Conservation (phyloP, 2,329 filamentous ascomycete genomes). For the Hypoxylon sp. region DNA sequence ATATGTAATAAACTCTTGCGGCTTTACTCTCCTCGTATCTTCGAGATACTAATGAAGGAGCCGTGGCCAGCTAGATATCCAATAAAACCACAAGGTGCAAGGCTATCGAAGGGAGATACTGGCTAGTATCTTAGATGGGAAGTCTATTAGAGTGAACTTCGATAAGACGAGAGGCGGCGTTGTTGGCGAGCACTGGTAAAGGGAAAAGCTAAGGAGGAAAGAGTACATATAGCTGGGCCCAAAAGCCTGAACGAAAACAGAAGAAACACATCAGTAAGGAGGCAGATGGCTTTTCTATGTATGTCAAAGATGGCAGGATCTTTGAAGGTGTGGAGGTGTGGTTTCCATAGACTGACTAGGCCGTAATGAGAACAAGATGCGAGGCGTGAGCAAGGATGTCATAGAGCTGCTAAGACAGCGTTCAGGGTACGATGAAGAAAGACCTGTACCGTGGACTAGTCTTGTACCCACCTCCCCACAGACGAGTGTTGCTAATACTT, state of each 20-base stretch:
- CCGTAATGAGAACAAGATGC: conserved; percentile 56
- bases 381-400: conserved; percentile 56
- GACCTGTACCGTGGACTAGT: conserved; percentile 39
- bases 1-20: not conserved
- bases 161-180: not conserved
- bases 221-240: conserved; percentile 18
- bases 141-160: not conserved
- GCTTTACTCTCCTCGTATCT: conserved; percentile 2
- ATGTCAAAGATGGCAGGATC: conserved; percentile 49
- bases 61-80: not conserved
- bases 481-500: conserved; percentile 47
- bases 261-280: conserved; percentile 47
- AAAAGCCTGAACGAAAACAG: conserved; percentile 39
- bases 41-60: not conserved
- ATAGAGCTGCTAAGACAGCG: conserved; percentile 51
- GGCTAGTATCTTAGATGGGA: conserved; percentile 1
- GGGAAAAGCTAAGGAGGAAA: conserved; percentile 24
- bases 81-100: not conserved
- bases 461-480: conserved; percentile 48
- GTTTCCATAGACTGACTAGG: conserved; percentile 56
- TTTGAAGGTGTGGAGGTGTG: conserved; percentile 53
- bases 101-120: conserved; percentile 8
- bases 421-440: conserved; percentile 50
- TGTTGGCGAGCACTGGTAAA: conserved; percentile 11
- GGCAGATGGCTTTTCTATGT: conserved; percentile 53